A percentile compares a stretch with the other conserved stretches of the same genome.
Conservation (phyloP, 1,284 basidiomycete genomes). For the Boletus sp. region DNA sequence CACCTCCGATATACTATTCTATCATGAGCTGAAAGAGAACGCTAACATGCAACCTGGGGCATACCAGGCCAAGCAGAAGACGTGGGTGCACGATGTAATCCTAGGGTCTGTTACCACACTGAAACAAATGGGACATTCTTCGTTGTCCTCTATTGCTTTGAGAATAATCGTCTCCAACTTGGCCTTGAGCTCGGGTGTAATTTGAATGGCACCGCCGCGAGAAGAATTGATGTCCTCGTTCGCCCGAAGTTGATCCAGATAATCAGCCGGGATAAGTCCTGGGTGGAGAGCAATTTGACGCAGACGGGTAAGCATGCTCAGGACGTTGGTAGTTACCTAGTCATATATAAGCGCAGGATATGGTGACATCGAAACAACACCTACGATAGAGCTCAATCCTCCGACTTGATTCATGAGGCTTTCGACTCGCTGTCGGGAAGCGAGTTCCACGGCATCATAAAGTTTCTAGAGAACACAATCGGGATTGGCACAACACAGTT, state of each 20-base stretch:
- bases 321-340: conserved; percentile 65
- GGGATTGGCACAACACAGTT: neutral
- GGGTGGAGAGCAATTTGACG: conserved; percentile 83
- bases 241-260: conserved; percentile 63
- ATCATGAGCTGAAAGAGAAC: conserved; percentile 6
- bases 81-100: conserved; percentile 77
- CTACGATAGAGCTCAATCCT: conserved; percentile 38
- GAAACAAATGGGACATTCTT: conserved; percentile 84
- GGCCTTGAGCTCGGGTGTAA: conserved; percentile 49
- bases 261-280: conserved; percentile 70
- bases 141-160: conserved; percentile 73
- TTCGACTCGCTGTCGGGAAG: conserved; percentile 61
- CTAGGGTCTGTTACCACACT: conserved; percentile 60
- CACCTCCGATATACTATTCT: conserved; percentile 59
- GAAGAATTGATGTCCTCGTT: conserved; percentile 36
- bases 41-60: conserved; percentile 15
- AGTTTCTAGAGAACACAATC: conserved; percentile 43
- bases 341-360: conserved; percentile 6
- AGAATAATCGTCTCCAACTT: conserved; percentile 63
- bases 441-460: conserved; percentile 71
- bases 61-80: conserved; percentile 73
- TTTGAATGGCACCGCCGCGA: conserved; percentile 28
- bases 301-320: conserved; percentile 82
- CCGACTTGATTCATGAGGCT: conserved; percentile 46
- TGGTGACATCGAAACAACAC: conserved; percentile 2